Evolutionary conservation across 1,139 yeast species (phyloP), one percentile per base, ranked within the genome.

Genomic region (Yamadazyma mexicana): DNA sequence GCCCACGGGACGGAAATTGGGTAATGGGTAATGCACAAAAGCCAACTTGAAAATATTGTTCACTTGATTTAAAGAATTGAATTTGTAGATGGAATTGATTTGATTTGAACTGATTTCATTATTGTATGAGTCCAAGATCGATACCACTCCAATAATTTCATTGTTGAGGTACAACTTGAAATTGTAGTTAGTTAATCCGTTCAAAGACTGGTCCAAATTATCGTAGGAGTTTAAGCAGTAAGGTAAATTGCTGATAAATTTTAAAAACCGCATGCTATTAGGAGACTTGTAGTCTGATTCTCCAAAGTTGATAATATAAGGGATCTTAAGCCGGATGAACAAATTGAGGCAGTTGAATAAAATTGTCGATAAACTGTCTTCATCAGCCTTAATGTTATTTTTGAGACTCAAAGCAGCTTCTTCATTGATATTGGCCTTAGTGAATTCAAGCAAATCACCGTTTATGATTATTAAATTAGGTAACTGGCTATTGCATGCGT

Each of bases 11-110:
- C 82, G 62, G 51, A 68, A 76, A 51, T 76, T 76, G 2, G 76
- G 75, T 22, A 77, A 61, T 1, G 82, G 82, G 42, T 62, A 64
- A 53, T 76, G 80, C 53, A 74, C 71, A 46, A 77, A 77, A n/a
- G 67, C 47, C 25, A 71, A 50, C 48, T 67, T 69, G 45, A 59
- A 64, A 23, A 51, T 40, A 17, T 48, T 32, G 16, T 20, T 34
- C 15, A 38, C 41, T 14, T 37, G 29, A 29, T 46, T 33, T 12
- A 35, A 34, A 8, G 42, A 38, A 38, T 59, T 56, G 14, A 53
- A 42, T 35, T 66, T 45, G 44, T 62, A 61, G 16, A 63, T 42
- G 23, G 50, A 48, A 40, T 58, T 57, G 22, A 67, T 59, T 46
- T 69, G 75, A 2, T 67, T 58, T 4, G 59, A 55, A 34, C 57